Percentiles rank a stretch among this genome's conserved stretches.
Conservation (phyloP, 2,329 filamentous ascomycete species). For the Pestalotiopsis sp. region DNA sequence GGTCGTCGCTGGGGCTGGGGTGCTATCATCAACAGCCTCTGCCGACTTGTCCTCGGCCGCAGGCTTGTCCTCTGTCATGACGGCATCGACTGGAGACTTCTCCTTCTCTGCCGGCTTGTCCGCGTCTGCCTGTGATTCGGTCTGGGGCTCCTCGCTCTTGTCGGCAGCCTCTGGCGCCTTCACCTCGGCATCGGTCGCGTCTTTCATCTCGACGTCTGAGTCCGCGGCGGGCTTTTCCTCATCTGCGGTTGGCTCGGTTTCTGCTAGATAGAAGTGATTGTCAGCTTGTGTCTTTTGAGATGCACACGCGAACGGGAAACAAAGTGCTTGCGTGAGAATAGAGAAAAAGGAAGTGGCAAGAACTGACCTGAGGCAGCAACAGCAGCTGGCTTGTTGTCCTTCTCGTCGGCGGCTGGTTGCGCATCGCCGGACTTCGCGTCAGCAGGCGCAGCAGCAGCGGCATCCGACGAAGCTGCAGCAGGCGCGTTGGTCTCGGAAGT, state of each 20-base stretch:
- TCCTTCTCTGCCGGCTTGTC: constrained; percentile 15
- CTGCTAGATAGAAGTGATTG: constrained; percentile 24
- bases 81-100: constrained; percentile 9
- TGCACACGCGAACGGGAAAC: not conserved
- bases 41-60: constrained; percentile 13
- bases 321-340: not conserved
- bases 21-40: not conserved
- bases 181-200: constrained; percentile 24
- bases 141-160: not conserved
- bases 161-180: constrained; percentile 22
- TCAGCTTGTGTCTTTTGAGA: constrained; percentile 14
- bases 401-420: constrained; percentile 17
- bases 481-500: constrained; percentile 12
- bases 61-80: constrained; percentile 3
- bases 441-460: constrained; percentile 10
- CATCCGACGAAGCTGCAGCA: constrained; percentile 4
- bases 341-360: not conserved
- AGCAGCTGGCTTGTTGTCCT: constrained; percentile 14
- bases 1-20: constrained; percentile 18
- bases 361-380: constrained; percentile 16
- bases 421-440: not conserved
- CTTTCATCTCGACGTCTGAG: constrained; percentile 31
- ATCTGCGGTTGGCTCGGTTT: constrained; percentile 25
- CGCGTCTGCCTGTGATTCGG: constrained; percentile 20
- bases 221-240: constrained; percentile 29